Base-by-base conservation (phyloP, 179 eudicot species). In the Gypsophila paniculata region DNA sequence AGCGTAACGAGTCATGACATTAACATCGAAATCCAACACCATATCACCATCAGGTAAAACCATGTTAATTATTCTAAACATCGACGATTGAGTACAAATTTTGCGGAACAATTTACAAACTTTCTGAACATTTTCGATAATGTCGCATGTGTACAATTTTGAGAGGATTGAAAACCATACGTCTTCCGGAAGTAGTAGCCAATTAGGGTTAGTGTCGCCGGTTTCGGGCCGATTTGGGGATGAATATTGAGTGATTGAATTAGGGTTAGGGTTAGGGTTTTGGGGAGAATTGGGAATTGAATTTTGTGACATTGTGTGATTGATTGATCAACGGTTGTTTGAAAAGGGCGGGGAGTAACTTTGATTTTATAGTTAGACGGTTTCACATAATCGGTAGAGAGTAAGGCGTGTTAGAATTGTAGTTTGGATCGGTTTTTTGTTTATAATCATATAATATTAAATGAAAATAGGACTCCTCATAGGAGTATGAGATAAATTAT, bases 51-150 rank as follows among this genome's bases (percentile, higher is more conserved):
- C 60, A n/a, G 71, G 61, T 1, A 63, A 57, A 13, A 36, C 9
- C 81, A 78, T 78, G 15, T 70, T 51, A 17, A 78, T 70, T 1
- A 22, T 1, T 14, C 44, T 64, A 54, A 74, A 78, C 81, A 78
- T 69, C 12, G 68, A 64, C 22, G 74, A 75, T 44, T 46, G 54
- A 15, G 54, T 64, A 46, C 81, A 78, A 18, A 78, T 61, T 21
- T 70, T 78, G 0, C 81, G 71, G 58, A 78, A 78, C 70, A 74
- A 34, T 70, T 34, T 74, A 48, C 81, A 78, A 8, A 70, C 77
- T 5, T 74, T 78, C 57, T 78, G 74, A 23, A 25, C 75, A 73
- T 58, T 63, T 5, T 61, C 81, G 44, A 78, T 69, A 12, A 74
- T 48, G 51, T 78, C 54, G 34, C 58, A 46, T 11, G 75, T 78